Evolutionary conservation across 306 rosid genomes (phyloP).

Genomic region (Vigna unguiculata): DNA sequence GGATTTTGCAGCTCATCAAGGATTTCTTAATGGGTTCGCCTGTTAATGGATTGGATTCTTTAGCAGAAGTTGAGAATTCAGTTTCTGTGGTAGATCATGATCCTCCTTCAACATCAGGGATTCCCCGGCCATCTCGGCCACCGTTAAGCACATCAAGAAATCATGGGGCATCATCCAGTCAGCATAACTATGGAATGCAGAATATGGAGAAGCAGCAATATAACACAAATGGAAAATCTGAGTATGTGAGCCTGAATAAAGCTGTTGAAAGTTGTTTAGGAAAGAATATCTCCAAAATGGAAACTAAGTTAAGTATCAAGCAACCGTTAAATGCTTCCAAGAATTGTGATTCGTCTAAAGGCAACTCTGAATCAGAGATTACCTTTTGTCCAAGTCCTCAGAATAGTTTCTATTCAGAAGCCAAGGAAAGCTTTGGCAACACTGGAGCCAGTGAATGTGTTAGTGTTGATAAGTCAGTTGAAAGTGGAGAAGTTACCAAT

Average conservation of each 20-base stretch:
- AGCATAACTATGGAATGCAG: constrained; percentile 46
- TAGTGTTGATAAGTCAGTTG: constrained; percentile 75
- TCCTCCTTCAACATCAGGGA: constrained; percentile 57
- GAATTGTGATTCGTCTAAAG: constrained; percentile 55
- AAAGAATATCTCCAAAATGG: constrained; percentile 51
- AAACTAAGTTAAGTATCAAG: constrained; percentile 51
- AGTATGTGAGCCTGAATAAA: constrained; percentile 40
- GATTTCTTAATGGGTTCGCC: constrained; percentile 63
- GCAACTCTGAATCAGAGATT: constrained; percentile 50
- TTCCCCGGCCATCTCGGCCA: constrained; percentile 51
- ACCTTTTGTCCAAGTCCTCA: constrained; percentile 71
- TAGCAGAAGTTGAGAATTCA: constrained; percentile 59
- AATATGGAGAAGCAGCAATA: constrained; percentile 43
- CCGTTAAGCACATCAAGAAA: constrained; percentile 57
- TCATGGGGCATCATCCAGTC: constrained; percentile 59
- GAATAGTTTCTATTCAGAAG: constrained; percentile 79
- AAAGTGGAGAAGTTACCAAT: constrained; percentile 65
- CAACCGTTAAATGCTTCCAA: constrained; percentile 45
- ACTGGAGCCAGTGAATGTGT: constrained; percentile 77
- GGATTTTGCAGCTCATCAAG: constrained; percentile 48
- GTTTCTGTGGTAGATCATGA: constrained; percentile 50
- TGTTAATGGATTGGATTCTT: constrained; percentile 58
- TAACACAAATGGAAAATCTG: constrained; percentile 49
- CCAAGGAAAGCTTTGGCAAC: constrained; percentile 82
- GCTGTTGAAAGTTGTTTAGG: constrained; percentile 52